Base-by-base conservation (phyloP, 495 filamentous ascomycete genomes). In the Hypomontagnella submonticulosa region DNA sequence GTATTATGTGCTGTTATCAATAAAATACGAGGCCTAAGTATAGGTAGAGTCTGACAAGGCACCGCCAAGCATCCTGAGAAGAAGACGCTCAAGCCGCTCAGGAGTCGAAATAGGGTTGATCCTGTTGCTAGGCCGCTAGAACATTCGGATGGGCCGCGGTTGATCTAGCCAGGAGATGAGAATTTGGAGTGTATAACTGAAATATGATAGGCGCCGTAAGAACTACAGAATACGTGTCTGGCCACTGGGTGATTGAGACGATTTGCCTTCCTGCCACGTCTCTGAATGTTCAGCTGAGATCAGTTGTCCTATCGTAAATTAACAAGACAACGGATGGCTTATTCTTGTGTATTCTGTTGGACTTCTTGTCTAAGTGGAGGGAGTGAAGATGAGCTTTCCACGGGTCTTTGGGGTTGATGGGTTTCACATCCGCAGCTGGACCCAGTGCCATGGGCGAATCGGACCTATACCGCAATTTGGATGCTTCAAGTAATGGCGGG, bases 221-320 rank as follows among this genome's bases (percentile, higher is more conserved):
- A 53, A 52, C 52, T 53, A 18, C 16, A 37, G 32, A 30, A 38
- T 61, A 61, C 57, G 57, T 61, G 57, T 59, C 46, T 32, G n/a
- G 40, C 23, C 20, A 33, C n/a, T 53, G 1, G 3, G 13, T 43
- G 12, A 5, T n/a, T 27, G 5, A 13, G 23, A 42, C 34, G 43
- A 44, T 50, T 40, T 42, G 37, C 46, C 33, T 49, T 60, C 33
- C 57, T 43, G 57, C 57, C 57, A 60, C 57, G 57, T 60, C 47
- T 60, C 11, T 9, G 4, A 11, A 46, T 30, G 40, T 41, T 42
- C 44, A 58, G 43, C 56, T 37, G 11, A 23, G 2, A 27, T 27
- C 23, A 6, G 23, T 27, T 27, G 23, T 27, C 23, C 23, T 27
- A 27, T 27, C 23, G 23, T 27, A 27, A 27, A 27, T 27, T 27